Conservation (phyloP, 2,329 filamentous ascomycete genomes). For the Gliomastix tumulicola region DNA sequence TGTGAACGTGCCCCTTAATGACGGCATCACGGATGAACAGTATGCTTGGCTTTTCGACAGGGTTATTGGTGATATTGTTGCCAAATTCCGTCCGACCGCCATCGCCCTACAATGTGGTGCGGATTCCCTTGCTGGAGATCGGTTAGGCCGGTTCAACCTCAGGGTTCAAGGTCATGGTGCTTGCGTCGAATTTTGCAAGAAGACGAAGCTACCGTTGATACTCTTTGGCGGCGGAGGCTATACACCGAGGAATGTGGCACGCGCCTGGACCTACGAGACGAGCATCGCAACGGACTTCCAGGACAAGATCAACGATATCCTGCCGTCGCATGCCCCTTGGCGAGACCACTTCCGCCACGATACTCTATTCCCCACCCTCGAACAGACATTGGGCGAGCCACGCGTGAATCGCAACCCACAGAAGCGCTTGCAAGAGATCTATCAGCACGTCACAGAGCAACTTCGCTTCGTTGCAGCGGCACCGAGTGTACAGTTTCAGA, state of each 20-base stretch:
- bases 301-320: conserved; percentile 60
- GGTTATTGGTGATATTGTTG: conserved; percentile 71
- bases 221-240: conserved; percentile 94
- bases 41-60: conserved; percentile 81
- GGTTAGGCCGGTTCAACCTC: conserved; percentile 91
- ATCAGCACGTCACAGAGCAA: conserved; percentile 76
- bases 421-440: conserved; percentile 68
- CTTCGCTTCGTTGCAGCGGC: conserved; percentile 77
- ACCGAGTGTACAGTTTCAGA: conserved; percentile 79
- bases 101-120: conserved; percentile 95
- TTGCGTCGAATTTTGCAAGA: conserved; percentile 86
- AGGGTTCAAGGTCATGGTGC: conserved; percentile 91
- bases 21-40: conserved; percentile 85
- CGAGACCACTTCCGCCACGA: conserved; percentile 84
- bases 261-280: conserved; percentile 96
- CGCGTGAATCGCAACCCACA: conserved; percentile 72
- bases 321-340: conserved; percentile 78
- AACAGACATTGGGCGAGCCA: conserved; percentile 60
- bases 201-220: conserved; percentile 71
- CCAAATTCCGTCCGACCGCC: conserved; percentile 78
- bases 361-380: conserved; percentile 81
- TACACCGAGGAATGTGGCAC: conserved; percentile 91
- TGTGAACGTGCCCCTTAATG: conserved; percentile 83
- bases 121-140: conserved; percentile 87
- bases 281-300: conserved; percentile 76